These are phyloP conservation scores for Jatropha curcas DNA, from an alignment of 345 rosid species.

Conservation along the genomic window DNA sequence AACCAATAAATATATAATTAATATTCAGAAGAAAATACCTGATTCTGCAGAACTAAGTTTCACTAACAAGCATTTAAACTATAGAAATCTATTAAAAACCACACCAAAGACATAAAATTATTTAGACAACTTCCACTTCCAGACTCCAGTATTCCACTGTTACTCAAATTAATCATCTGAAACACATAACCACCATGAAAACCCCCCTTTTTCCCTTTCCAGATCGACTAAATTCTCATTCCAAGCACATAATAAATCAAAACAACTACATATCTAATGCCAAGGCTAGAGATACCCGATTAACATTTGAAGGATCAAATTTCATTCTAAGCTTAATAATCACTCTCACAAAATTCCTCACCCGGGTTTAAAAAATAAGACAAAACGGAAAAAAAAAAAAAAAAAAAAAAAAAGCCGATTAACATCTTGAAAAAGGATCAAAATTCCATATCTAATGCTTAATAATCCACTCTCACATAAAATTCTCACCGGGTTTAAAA, in stretches of 20 bases:
- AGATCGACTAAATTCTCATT: constrained; percentile 5
- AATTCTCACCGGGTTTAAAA: neutral
- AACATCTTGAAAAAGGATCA: too few relatives aligned
- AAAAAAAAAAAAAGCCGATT: neutral
- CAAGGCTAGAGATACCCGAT: neutral
- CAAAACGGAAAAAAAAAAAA: neutral
- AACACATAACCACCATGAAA: neutral
- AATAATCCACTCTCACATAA: too few relatives aligned
- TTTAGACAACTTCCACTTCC: neutral
- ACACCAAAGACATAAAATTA: too few relatives aligned
- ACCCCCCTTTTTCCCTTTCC: neutral
- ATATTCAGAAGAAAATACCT: too few relatives aligned
- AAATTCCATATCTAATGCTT: neutral
- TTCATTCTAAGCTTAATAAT: neutral
- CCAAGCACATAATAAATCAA: constrained; percentile 8
- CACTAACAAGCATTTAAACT: too few relatives aligned
- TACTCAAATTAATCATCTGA: neutral
- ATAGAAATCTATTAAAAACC: too few relatives aligned
- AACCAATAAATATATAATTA: too few relatives aligned
- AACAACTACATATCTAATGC: neutral
- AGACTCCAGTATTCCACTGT: too few relatives aligned
- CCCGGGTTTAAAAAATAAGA: too few relatives aligned
- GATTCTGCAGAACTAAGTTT: too few relatives aligned
- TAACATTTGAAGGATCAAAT: neutral
- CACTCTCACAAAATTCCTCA: too few relatives aligned